phyloP scores from a whole-genome alignment of 306 rosid genomes.

The Trifolium pratense region DNA sequence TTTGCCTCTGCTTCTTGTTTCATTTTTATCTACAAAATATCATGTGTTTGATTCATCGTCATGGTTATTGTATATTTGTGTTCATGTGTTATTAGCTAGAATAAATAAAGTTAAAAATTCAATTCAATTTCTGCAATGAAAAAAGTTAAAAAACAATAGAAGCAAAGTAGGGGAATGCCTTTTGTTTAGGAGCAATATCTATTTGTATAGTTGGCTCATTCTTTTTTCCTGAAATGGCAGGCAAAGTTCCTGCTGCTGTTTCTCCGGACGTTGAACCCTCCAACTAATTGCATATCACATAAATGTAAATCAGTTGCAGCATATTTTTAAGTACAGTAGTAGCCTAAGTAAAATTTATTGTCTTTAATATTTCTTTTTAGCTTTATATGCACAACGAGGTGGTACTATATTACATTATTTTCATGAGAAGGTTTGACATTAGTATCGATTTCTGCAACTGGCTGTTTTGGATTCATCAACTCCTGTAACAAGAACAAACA shows the following conservation, averaged over 20 bases:
- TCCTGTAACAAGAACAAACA: not conserved
- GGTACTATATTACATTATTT: not conserved
- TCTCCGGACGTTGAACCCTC: not conserved
- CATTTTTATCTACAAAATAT: too few species aligned
- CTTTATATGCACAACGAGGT: not conserved
- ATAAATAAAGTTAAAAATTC: too few species aligned
- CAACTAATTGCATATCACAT: not conserved
- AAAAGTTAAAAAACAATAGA: too few species aligned
- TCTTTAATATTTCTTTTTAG: too few species aligned
- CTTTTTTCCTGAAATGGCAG: not conserved
- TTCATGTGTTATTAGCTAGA: too few species aligned
- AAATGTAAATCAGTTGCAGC: not conserved
- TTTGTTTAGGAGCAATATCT: not conserved
- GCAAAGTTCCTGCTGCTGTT: not conserved
- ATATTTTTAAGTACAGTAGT: not conserved
- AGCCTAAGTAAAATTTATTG: too few species aligned
- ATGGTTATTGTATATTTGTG: too few species aligned
- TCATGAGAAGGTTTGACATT: not conserved
- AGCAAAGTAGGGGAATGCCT: not conserved
- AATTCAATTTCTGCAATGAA: too few species aligned
- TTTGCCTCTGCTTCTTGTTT: too few species aligned
- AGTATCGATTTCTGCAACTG: not conserved
- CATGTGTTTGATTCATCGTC: too few species aligned
- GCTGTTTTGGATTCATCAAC: too few species aligned
- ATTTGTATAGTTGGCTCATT: not conserved